Percentiles rank a stretch among this genome's conserved stretches.
These are phyloP conservation scores for Lipomyces sp. DNA, from an alignment of 805 yeast species.

Conservation along the genomic window DNA sequence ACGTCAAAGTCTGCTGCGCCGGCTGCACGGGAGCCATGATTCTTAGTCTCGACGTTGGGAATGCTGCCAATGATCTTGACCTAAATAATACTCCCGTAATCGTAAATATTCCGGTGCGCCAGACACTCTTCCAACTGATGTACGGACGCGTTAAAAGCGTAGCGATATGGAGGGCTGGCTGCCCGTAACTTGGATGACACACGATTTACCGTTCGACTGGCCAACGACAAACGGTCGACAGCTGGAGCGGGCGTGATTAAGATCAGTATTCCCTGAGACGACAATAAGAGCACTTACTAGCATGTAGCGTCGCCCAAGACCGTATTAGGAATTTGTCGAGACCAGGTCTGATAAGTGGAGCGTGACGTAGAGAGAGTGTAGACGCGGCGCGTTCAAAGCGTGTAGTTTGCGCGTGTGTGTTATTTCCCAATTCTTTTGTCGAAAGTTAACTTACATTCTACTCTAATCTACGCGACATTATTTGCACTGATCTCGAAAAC, in stretches of 20 bases:
- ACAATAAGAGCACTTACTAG: neutral
- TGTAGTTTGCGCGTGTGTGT: no score
- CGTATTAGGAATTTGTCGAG: neutral
- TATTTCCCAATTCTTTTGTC: no score
- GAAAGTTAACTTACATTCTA: no score
- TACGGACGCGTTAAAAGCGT: neutral
- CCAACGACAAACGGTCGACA: neutral
- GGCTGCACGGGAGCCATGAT: conserved; percentile 4
- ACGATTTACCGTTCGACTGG: neutral
- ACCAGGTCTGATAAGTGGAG: neutral
- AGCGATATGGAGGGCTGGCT: neutral
- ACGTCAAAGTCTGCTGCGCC: conserved; percentile 12
- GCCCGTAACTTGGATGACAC: neutral
- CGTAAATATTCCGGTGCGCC: neutral
- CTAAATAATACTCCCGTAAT: neutral
- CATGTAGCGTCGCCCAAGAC: neutral
- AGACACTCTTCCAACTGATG: neutral
- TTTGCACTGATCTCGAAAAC: no score
- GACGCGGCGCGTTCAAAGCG: no score
- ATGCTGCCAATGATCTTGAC: neutral
- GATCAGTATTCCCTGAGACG: neutral
- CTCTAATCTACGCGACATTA: no score
- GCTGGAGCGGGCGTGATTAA: neutral
- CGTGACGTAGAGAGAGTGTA: no score
- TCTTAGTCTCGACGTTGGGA: neutral